Conservation (phyloP, 305 asterid species). For the Fraxinus nigra region DNA sequence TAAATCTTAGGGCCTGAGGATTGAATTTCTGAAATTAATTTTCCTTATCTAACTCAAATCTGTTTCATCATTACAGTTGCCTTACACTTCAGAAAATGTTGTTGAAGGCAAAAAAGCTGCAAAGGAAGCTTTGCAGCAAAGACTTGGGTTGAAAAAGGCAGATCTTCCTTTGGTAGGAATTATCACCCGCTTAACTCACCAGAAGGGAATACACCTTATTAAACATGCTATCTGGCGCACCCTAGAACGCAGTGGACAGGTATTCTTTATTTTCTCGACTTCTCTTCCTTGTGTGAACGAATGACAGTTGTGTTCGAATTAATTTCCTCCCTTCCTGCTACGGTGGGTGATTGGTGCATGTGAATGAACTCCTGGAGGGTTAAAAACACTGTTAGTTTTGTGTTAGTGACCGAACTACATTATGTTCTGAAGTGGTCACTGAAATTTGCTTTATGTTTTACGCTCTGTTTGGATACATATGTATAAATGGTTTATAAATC, state of each 20-base stretch:
- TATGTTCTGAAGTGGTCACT: neutral
- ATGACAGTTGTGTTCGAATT: neutral
- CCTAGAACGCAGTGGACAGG: constrained; percentile 91
- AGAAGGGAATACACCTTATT: constrained; percentile 97
- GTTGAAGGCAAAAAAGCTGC: constrained; percentile 95
- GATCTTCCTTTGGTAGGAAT: constrained; percentile 90
- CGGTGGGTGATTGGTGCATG: neutral
- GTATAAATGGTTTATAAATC: neutral
- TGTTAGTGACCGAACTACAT: neutral
- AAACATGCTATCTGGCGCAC: constrained; percentile 97
- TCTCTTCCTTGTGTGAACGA: constrained; percentile 6
- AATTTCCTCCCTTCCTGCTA: neutral
- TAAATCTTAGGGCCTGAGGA: neutral
- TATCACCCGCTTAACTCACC: constrained; percentile 94
- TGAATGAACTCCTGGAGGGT: neutral
- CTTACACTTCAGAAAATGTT: constrained; percentile 87
- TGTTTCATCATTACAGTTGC: constrained; percentile 45
- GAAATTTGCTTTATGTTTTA: neutral
- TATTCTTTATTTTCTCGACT: constrained; percentile 25
- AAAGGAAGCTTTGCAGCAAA: constrained; percentile 88
- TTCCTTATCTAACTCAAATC: constrained; percentile 24
- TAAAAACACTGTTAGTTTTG: neutral
- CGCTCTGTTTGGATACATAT: neutral
- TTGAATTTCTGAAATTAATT: neutral
- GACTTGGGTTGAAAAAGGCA: constrained; percentile 69